Base-by-base conservation (phyloP, 108 stramenopile species). In the Mediolabrus comicus region DNA sequence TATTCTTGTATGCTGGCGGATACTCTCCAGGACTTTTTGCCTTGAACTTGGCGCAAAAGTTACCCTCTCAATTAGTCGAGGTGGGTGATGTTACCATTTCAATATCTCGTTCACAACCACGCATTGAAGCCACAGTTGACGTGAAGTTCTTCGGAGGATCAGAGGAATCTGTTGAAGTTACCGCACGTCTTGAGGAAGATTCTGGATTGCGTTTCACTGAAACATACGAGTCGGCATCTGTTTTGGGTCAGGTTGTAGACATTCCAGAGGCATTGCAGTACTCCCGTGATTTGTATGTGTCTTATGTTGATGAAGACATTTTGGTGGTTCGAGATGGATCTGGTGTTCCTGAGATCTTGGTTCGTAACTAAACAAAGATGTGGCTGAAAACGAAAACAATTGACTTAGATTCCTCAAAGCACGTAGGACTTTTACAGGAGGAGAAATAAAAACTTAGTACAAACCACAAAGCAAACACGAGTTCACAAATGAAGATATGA, bases 231-330 rank as follows among this genome's bases (percentile, higher is more conserved):
- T 80, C 79, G 27, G 87, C 89, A n/a, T 59, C 79, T 25, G 80
- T 93, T 0, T 64, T 88, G 81, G 84, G 79, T 31, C 69, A 68
- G 35, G 68, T 52, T n/a, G 38, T 91, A 6, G 83, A 89, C 22
- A 53, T 96, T 41, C 92, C 96, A 8, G 84, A 84, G 51, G 70
- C 75, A 35, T 43, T 87, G 56, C 88, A 87, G 62, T 95, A 92
- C 67, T 71, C 82, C 2, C 80, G 95, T 27, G 85, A 87, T 29
- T 67, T 95, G 57, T 95, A 87, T 79, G 86, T 92, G 19, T 87
- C 89, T 19, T 96, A 94, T 67, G 81, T 96, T 11, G 96, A 96
- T 71, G 92, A 96, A 29, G 96, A 96, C 61, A 65, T 96, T 56
- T 65, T 96, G 59, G 84, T 96, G 12, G 85, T 91, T 2, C 74